Conservation (phyloP, 1,139 yeast genomes). For the Pichia sp. region DNA sequence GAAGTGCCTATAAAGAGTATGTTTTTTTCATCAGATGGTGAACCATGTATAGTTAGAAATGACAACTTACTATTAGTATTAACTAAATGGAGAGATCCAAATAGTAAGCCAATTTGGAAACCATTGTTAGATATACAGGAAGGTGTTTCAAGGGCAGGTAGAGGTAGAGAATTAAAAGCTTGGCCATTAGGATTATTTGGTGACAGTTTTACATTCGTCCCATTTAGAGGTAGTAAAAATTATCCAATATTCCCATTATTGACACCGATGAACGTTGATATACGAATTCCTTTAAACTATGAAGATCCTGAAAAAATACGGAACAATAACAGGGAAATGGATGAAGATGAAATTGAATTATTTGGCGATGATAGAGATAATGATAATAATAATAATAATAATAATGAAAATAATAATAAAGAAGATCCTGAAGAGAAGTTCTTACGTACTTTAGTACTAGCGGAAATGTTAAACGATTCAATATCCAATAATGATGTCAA, state of each 20-base stretch:
- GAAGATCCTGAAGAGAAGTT: slow-evolving; percentile 37
- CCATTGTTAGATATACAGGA: slow-evolving; percentile 70
- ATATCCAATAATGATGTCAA: slow-evolving; percentile 35
- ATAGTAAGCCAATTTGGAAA: slow-evolving; percentile 73
- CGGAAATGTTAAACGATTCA: slow-evolving; percentile 43
- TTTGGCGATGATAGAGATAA: slow-evolving; percentile 23
- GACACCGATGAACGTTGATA: slow-evolving; percentile 69
- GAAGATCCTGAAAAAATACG: slow-evolving; percentile 23
- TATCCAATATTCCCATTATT: slow-evolving; percentile 73
- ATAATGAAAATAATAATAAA: neutral
- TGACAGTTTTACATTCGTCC: slow-evolving; percentile 64
- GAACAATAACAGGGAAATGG: slow-evolving; percentile 16
- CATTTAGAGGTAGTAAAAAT: slow-evolving; percentile 51
- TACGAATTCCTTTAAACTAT: slow-evolving; percentile 52
- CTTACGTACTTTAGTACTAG: slow-evolving; percentile 43
- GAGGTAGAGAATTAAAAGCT: slow-evolving; percentile 46
- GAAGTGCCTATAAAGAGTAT: slow-evolving; percentile 48
- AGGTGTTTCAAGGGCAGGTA: slow-evolving; percentile 42
- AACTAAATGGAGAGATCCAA: slow-evolving; percentile 68
- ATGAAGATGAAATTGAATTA: slow-evolving; percentile 30
- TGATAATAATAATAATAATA: slow-evolving; percentile 24
- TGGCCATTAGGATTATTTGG: slow-evolving; percentile 85
- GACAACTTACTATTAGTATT: slow-evolving; percentile 68
- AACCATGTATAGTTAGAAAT: slow-evolving; percentile 79
- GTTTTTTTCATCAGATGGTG: slow-evolving; percentile 78